Evolutionary conservation across 148 eudicot species (phyloP).

Genomic region (Polygonum aviculare): DNA sequence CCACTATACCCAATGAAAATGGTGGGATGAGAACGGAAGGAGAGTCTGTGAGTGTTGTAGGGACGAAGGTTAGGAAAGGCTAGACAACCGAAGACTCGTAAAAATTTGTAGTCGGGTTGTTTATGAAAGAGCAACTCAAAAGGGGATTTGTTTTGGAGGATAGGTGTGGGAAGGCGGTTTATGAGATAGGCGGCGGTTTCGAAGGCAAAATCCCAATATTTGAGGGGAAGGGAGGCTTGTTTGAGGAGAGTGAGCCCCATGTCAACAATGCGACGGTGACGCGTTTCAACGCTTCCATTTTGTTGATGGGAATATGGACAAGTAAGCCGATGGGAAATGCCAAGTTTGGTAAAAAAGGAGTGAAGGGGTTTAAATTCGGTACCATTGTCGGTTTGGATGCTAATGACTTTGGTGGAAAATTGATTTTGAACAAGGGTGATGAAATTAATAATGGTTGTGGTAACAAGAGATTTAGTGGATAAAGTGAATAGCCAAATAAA

Average conservation of each 20-base stretch:
- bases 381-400: neutral
- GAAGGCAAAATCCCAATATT: no score
- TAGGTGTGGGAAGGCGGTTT: neutral
- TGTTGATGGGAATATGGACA: neutral
- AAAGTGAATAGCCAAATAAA: neutral
- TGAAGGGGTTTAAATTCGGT: neutral
- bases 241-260: neutral
- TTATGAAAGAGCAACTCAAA: neutral
- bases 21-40: no score
- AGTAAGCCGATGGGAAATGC: neutral
- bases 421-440: neutral
- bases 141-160: neutral
- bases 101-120: neutral
- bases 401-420: neutral
- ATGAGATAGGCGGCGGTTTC: no score
- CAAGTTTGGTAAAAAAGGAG: neutral
- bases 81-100: neutral
- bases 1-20: no score
- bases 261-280: neutral
- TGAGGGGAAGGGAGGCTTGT: no score
- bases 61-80: neutral
- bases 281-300: neutral
- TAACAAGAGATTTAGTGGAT: neutral
- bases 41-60: no score
- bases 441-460: neutral